phyloP scores from a whole-genome alignment of 2,329 filamentous ascomycete species.

The Aspergillus floridensis region DNA sequence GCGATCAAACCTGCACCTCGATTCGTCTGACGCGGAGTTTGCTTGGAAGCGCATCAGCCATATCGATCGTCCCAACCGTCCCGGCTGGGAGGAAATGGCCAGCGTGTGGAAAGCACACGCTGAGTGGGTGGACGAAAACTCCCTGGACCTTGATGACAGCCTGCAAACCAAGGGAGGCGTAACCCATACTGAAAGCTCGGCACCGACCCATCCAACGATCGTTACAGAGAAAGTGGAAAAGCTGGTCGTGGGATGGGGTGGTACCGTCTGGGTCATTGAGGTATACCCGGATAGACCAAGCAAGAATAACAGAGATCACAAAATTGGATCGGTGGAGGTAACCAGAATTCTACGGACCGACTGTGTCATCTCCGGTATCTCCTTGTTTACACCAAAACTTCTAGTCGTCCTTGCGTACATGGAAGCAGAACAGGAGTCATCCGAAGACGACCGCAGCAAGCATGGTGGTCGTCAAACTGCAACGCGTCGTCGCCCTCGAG shows the following conservation, averaged over 20 bases:
- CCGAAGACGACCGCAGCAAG: conserved; percentile 53
- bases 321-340: conserved; percentile 80
- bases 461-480: conserved; percentile 56
- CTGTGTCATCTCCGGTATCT: conserved; percentile 96
- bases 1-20: conserved; percentile 80
- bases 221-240: conserved; percentile 59
- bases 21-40: conserved; percentile 71
- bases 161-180: conserved; percentile 26
- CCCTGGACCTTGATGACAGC: conserved; percentile 70
- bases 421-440: conserved; percentile 66
- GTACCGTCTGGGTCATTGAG: conserved; percentile 93
- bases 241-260: conserved; percentile 90
- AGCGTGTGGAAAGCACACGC: conserved; percentile 88
- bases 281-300: conserved; percentile 73
- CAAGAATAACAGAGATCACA: conserved; percentile 66
- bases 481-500: conserved; percentile 70
- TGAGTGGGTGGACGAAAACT: conserved; percentile 88
- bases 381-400: conserved; percentile 88
- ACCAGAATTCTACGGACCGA: conserved; percentile 95
- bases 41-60: conserved; percentile 96
- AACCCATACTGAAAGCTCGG: conserved; percentile 42
- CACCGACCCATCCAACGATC: conserved; percentile 40
- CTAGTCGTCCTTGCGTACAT: conserved; percentile 91
- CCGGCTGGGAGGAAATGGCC: conserved; percentile 94
- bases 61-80: conserved; percentile 80